These are phyloP conservation scores for Plasmodium vivax DNA, from an alignment of 169 alveolate genomes.

Conservation along the genomic window DNA sequence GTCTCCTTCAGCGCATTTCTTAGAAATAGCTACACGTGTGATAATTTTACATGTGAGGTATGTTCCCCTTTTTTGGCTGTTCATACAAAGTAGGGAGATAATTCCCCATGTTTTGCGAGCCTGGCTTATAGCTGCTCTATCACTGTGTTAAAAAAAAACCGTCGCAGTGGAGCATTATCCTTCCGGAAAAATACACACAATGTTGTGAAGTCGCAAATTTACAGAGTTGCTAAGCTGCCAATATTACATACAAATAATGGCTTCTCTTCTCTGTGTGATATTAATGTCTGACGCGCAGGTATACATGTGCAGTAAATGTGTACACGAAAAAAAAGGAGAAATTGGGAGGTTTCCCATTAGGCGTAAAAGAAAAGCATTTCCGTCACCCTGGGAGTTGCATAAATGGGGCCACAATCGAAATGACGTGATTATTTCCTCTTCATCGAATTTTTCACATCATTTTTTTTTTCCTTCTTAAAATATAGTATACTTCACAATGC, in stretches of 20 bases:
- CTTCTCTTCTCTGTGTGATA: not conserved
- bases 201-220: not conserved
- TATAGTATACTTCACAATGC: not conserved
- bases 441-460: not conserved
- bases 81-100: not conserved
- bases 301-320: not conserved
- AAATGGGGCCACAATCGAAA: not conserved
- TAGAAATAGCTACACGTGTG: not conserved
- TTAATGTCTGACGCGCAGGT: not conserved
- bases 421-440: not conserved
- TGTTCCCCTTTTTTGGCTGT: not conserved
- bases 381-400: not conserved
- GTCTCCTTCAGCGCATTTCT: not conserved
- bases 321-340: not conserved
- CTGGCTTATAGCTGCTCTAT: not conserved
- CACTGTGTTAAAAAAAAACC: not conserved
- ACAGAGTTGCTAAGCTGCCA: not conserved
- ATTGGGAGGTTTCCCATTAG: not conserved
- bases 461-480: not conserved
- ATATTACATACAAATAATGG: not conserved
- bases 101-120: not conserved
- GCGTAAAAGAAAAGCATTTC: not conserved
- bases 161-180: not conserved
- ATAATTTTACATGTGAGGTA: not conserved
- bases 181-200: not conserved